These are phyloP conservation scores for Gracilaria gracilis DNA, from an alignment of 23 red algal species.

Conservation along the genomic window DNA sequence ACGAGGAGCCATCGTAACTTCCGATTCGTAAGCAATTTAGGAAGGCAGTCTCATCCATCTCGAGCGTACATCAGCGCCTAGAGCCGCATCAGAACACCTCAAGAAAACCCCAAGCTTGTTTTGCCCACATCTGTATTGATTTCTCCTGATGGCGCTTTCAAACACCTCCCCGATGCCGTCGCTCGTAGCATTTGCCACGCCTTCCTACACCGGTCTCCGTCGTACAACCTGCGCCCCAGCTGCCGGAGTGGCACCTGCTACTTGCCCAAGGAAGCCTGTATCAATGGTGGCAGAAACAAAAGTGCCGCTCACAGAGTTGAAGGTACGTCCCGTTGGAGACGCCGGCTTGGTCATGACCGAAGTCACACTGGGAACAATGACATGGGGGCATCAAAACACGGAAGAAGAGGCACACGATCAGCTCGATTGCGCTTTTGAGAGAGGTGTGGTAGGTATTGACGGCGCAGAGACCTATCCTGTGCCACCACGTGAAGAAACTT, in stretches of 20 bases:
- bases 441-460: conserved; percentile 89
- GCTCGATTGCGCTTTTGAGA: conserved; percentile 82
- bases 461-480: conserved; percentile 93
- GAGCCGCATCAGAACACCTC: too few species aligned
- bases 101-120: too few species aligned
- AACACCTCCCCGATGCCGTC: neutral
- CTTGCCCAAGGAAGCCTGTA: neutral
- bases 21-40: too few species aligned
- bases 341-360: conserved; percentile 31
- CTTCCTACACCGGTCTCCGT: neutral
- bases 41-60: too few species aligned
- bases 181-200: conserved; percentile 4
- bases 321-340: conserved; percentile 5
- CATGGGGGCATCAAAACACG: conserved; percentile 90
- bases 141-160: neutral
- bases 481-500: conserved; percentile 64
- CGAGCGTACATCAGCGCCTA: too few species aligned
- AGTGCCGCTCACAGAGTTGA: neutral
- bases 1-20: too few species aligned
- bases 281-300: conserved; percentile 23
- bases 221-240: neutral
- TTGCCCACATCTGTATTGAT: neutral
- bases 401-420: conserved; percentile 81
- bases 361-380: conserved; percentile 91
- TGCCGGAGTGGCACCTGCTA: neutral